Conservation (phyloP, 495 filamentous ascomycete species). For the Paragyromitra xinjiangensis region DNA sequence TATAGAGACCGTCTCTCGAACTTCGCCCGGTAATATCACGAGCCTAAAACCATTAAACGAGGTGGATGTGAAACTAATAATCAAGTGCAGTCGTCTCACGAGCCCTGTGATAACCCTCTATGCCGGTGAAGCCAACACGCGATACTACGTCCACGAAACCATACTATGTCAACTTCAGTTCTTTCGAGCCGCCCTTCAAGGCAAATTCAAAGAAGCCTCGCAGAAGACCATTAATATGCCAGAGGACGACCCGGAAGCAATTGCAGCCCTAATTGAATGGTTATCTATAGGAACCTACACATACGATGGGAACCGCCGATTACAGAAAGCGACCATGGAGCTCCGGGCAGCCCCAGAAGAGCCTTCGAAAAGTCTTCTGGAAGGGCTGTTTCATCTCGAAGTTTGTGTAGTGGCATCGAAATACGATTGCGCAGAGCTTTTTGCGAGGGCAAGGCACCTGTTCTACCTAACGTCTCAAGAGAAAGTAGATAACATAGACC, state of each 20-base stretch:
- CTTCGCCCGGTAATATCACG: neutral
- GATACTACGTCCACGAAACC: neutral
- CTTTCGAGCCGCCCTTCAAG: neutral
- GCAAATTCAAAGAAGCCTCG: neutral
- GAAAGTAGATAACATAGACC: neutral
- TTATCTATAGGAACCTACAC: neutral
- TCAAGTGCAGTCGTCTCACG: neutral
- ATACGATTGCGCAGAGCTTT: neutral
- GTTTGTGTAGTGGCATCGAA: neutral
- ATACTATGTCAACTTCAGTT: neutral
- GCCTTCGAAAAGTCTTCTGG: neutral
- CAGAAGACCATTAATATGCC: neutral
- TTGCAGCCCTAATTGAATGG: slow-evolving; percentile 10
- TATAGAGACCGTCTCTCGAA: neutral
- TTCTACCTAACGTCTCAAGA: neutral
- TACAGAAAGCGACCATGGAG: neutral
- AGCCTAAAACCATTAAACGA: neutral
- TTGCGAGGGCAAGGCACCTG: neutral
- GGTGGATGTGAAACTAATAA: neutral
- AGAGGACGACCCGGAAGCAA: slow-evolving; percentile 1
- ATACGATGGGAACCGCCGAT: neutral
- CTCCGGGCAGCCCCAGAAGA: neutral
- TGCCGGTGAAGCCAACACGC: neutral
- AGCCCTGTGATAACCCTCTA: neutral
- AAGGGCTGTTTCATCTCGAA: slow-evolving; percentile 13